phyloP scores from a whole-genome alignment of 495 filamentous ascomycete genomes.

The Podospora tetraspora region DNA sequence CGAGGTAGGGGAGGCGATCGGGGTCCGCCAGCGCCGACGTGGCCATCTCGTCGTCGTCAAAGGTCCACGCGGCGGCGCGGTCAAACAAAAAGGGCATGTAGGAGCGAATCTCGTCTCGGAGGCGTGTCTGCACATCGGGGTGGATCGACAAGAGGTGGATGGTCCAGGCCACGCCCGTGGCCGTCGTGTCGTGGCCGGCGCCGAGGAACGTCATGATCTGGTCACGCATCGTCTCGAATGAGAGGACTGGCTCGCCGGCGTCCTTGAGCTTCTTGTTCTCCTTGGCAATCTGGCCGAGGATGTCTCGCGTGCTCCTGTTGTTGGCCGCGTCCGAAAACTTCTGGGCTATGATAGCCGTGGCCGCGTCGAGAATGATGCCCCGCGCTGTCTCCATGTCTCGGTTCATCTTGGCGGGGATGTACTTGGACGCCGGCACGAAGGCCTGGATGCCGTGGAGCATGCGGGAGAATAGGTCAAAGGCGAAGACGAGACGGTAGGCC shows the following conservation, averaged over 20 bases:
- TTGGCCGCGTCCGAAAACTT: constrained; percentile 17
- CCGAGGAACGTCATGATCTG: constrained; percentile 45
- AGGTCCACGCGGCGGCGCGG: not conserved
- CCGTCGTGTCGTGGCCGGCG: constrained; percentile 40
- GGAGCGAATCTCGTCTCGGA: constrained; percentile 33
- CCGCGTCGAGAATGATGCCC: constrained; percentile 32
- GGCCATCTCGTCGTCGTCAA: constrained; percentile 19
- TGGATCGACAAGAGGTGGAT: constrained; percentile 32
- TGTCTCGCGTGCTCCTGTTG: constrained; percentile 37
- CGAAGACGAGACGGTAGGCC: constrained; percentile 44
- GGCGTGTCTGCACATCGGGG: constrained; percentile 29
- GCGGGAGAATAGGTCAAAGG: constrained; percentile 37
- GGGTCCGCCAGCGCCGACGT: constrained; percentile 18
- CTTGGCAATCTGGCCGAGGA: constrained; percentile 39
- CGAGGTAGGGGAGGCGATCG: constrained; percentile 33
- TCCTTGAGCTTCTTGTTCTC: constrained; percentile 24
- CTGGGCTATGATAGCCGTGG: constrained; percentile 18
- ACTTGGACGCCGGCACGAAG: constrained; percentile 39
- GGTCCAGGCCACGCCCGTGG: constrained; percentile 34
- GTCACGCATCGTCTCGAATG: constrained; percentile 43
- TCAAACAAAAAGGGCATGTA: constrained; percentile 41
- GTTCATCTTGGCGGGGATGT: constrained; percentile 43
- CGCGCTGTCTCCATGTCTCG: constrained; percentile 39
- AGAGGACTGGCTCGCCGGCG: constrained; percentile 26
- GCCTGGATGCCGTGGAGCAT: constrained; percentile 41